Conservation (phyloP, 2,329 filamentous ascomycete genomes). For the Diaporthe sp. region DNA sequence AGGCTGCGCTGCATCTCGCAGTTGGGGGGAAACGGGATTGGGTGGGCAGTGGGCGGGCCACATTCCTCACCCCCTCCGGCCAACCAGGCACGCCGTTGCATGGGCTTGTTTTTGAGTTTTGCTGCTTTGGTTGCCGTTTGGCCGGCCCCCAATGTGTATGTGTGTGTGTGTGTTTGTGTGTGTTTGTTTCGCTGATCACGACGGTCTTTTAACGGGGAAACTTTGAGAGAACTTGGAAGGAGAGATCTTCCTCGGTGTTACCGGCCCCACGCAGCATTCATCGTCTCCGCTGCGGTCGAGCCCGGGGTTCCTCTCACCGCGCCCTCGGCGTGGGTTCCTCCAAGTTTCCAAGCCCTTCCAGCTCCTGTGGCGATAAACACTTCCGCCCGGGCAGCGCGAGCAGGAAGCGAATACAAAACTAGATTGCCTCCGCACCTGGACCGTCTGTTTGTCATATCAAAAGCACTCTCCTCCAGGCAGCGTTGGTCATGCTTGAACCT, state of each 20-base stretch:
- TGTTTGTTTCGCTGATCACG: constrained; percentile 26
- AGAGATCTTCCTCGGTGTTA: constrained; percentile 16
- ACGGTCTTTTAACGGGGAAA: constrained; percentile 11
- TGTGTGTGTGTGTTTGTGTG: background rate
- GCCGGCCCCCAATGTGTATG: background rate
- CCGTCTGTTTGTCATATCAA: too few species aligned
- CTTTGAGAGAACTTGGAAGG: background rate
- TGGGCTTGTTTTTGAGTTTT: constrained; percentile 4
- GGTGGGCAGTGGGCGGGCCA: constrained; percentile 16
- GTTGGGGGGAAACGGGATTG: constrained; percentile 15
- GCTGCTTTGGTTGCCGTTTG: background rate
- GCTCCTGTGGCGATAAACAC: background rate
- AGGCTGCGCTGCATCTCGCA: constrained; percentile 2
- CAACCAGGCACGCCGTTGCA: constrained; percentile 23
- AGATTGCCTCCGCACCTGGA: background rate
- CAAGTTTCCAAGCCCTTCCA: background rate
- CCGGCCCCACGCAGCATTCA: constrained; percentile 27
- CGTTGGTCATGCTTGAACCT: background rate
- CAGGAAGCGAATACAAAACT: background rate
- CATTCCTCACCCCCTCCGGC: background rate
- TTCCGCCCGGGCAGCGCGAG: background rate
- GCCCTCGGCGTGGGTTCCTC: constrained; percentile 3
- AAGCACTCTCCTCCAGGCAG: background rate
- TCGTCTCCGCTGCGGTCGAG: constrained; percentile 16
- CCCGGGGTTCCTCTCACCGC: constrained; percentile 13